Conservation (phyloP, 805 yeast genomes). For the Dipodascopsis tothii region DNA sequence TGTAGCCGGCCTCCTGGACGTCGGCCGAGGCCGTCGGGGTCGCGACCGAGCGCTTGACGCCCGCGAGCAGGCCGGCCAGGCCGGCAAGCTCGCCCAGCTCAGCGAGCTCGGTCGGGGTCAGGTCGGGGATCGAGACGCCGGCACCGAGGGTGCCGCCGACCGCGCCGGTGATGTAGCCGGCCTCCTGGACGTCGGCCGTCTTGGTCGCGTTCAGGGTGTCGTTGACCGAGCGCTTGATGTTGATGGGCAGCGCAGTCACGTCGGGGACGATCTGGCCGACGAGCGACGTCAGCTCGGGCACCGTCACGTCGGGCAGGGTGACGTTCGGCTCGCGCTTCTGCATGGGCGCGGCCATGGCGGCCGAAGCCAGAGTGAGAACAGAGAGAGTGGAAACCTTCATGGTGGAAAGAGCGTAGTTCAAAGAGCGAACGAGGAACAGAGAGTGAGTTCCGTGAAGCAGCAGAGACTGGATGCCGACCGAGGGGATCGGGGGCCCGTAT, state of each 20-base stretch:
- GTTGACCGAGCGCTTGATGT: conserved; percentile 16
- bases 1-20: no score
- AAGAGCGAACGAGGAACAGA: neutral
- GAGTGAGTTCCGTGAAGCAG: no score
- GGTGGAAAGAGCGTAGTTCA: neutral
- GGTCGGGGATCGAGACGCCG: conserved; percentile 2
- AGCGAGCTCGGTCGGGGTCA: no score
- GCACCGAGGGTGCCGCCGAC: conserved; percentile 10
- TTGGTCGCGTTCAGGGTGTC: conserved; percentile 17
- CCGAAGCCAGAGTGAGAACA: conserved; percentile 8
- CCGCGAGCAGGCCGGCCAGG: no score
- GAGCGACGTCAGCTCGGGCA: no score
- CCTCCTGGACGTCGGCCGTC: conserved; percentile 10
- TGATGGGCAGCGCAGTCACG: conserved; percentile 18
- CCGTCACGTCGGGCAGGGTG: no score
- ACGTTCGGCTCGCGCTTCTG: no score
- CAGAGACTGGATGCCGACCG: no score
- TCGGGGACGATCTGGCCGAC: conserved; percentile 15
- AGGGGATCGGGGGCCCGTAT: no score
- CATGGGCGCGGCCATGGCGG: conserved; percentile 10
- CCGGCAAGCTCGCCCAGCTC: no score
- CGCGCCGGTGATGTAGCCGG: conserved; percentile 12
- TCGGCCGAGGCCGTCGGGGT: conserved; percentile 10
- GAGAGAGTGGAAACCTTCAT: conserved; percentile 4
- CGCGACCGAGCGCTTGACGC: conserved; percentile 17